Evolutionary conservation across 177 flowering plant genomes (phyloP).

Genomic region (Telopea speciosissima): DNA sequence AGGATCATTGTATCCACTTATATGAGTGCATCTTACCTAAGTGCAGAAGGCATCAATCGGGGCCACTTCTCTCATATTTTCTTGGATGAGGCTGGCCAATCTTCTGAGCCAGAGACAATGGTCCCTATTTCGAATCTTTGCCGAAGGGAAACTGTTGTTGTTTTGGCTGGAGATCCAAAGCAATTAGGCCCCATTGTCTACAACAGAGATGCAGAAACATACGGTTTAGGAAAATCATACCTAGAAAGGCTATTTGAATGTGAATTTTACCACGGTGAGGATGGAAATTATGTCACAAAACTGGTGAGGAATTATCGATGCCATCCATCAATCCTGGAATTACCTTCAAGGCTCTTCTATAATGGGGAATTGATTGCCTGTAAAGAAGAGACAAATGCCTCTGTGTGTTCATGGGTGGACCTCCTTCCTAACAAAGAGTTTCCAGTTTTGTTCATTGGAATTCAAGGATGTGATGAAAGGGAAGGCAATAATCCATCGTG

Average conservation of each 20-base stretch:
- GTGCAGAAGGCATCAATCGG: slow-evolving; percentile 54
- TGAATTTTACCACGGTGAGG: slow-evolving; percentile 39
- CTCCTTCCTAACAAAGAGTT: slow-evolving; percentile 65
- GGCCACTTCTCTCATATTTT: slow-evolving; percentile 85
- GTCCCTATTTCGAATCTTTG: slow-evolving; percentile 61
- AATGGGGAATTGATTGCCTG: slow-evolving; percentile 66
- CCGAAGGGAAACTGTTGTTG: slow-evolving; percentile 51
- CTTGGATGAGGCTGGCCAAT: slow-evolving; percentile 97
- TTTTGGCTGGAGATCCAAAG: slow-evolving; percentile 94
- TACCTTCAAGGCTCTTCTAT: slow-evolving; percentile 81
- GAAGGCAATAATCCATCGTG: slow-evolving; percentile 97
- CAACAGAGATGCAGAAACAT: slow-evolving; percentile 58
- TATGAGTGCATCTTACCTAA: slow-evolving; percentile 65
- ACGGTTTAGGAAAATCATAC: slow-evolving; percentile 77
- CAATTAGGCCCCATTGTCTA: slow-evolving; percentile 84
- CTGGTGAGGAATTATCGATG: slow-evolving; percentile 76
- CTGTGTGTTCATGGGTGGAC: slow-evolving; percentile 22
- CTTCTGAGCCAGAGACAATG: slow-evolving; percentile 96
- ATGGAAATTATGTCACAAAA: slow-evolving; percentile 60
- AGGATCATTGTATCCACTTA: slow-evolving; percentile 80
- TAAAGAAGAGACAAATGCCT: slow-evolving; percentile 36
- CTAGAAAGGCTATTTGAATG: slow-evolving; percentile 69
- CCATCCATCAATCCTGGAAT: slow-evolving; percentile 61
- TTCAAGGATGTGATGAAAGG: slow-evolving; percentile 95
- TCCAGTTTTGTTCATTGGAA: slow-evolving; percentile 72